phyloP scores from a whole-genome alignment of 108 stramenopile species.

The Nannochloropsis granulata region DNA sequence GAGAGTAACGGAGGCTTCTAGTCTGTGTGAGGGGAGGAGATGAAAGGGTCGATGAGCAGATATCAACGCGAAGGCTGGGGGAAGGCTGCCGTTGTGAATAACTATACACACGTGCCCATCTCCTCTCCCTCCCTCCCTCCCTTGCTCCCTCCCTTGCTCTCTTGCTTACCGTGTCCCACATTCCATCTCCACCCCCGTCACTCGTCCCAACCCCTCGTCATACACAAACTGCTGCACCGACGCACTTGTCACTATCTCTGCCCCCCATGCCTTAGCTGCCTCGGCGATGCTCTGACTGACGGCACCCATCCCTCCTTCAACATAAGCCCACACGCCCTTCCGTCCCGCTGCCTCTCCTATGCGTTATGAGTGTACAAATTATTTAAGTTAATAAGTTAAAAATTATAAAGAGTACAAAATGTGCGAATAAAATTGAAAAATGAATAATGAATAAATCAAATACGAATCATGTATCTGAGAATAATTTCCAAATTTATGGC shows the following conservation, averaged over 20 bases:
- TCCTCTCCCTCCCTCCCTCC: too few relatives aligned
- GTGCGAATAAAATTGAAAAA: too few relatives aligned
- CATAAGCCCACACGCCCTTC: conserved; percentile 25
- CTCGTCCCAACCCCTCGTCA: background rate
- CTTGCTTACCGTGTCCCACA: background rate
- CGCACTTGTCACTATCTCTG: background rate
- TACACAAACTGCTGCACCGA: background rate
- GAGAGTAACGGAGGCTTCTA: background rate
- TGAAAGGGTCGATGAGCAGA: background rate
- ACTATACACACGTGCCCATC: too few relatives aligned
- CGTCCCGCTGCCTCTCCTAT: conserved; percentile 6
- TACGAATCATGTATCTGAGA: too few relatives aligned
- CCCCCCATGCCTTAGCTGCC: conserved; percentile 6
- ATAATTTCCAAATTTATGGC: too few relatives aligned
- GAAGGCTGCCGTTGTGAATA: background rate
- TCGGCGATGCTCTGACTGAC: conserved; percentile 12
- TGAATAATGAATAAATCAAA: too few relatives aligned
- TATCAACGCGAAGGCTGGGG: background rate
- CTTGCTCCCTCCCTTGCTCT: too few relatives aligned
- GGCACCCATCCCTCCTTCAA: conserved; percentile 32
- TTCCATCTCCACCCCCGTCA: background rate
- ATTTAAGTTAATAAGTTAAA: too few relatives aligned
- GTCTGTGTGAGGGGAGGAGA: background rate
- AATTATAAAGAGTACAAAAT: too few relatives aligned
- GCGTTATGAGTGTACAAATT: too few relatives aligned